A percentile compares a stretch with the other conserved stretches of the same genome.
phyloP scores from a whole-genome alignment of 495 filamentous ascomycete genomes.

The Hypoxylon lenormandii region DNA sequence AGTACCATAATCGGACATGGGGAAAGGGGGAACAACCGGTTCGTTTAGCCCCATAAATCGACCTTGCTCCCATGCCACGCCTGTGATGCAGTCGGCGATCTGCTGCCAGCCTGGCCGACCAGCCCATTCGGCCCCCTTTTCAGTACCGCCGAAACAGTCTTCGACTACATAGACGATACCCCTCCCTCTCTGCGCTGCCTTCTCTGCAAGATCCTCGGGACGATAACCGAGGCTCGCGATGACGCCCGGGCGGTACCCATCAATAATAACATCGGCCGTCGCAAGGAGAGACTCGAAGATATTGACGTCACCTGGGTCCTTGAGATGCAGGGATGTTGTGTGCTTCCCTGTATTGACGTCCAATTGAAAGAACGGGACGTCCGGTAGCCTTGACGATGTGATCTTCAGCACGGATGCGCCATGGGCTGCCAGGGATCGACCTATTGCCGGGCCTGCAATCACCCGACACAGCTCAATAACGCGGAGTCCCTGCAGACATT shows the following conservation, averaged over 20 bases:
- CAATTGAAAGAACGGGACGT: slow-evolving; percentile 84
- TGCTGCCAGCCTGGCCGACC: slow-evolving; percentile 69
- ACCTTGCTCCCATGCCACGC: slow-evolving; percentile 78
- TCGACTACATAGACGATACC: slow-evolving; percentile 77
- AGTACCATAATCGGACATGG: slow-evolving; percentile 84
- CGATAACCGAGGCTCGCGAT: slow-evolving; percentile 75
- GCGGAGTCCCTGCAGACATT: slow-evolving; percentile 66
- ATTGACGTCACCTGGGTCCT: slow-evolving; percentile 61
- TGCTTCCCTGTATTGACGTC: slow-evolving; percentile 80
- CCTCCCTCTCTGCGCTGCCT: slow-evolving; percentile 66
- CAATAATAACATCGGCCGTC: slow-evolving; percentile 71
- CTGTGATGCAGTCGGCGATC: slow-evolving; percentile 65
- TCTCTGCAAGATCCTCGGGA: slow-evolving; percentile 60
- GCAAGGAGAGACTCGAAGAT: slow-evolving; percentile 70
- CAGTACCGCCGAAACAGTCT: slow-evolving; percentile 73
- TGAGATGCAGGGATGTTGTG: slow-evolving; percentile 67
- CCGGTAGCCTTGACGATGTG: slow-evolving; percentile 73
- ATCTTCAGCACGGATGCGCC: slow-evolving; percentile 78
- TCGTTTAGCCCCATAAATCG: slow-evolving; percentile 75
- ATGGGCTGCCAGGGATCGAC: slow-evolving; percentile 74
- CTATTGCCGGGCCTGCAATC: slow-evolving; percentile 72
- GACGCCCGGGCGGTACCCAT: slow-evolving; percentile 76
- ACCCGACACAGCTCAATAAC: slow-evolving; percentile 78
- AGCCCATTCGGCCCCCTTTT: slow-evolving; percentile 60
- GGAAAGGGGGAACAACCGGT: slow-evolving; percentile 82